phyloP scores from a whole-genome alignment of 352 stramenopile genomes.

The Globisporangium heterothallicum region DNA sequence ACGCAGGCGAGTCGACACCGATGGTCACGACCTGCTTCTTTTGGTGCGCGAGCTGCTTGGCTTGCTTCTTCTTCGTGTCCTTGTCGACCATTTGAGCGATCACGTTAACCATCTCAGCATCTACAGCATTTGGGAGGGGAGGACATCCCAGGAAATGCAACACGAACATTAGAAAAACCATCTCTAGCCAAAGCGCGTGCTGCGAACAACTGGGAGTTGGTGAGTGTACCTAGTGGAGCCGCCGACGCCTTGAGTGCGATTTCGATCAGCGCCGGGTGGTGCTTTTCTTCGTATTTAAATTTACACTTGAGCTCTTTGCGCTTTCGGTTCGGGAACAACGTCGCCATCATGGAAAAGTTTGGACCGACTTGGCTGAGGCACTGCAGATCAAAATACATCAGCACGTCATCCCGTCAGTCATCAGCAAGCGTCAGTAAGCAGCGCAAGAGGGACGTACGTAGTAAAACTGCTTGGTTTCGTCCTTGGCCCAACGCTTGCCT shows the following conservation, averaged over 20 bases:
- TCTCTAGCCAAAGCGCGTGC: no score
- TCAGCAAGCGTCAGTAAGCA: no score
- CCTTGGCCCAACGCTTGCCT: slow-evolving; percentile 64
- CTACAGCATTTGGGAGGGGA: slow-evolving; percentile 6
- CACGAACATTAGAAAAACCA: no score
- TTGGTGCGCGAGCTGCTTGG: slow-evolving; percentile 22
- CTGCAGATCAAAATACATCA: slow-evolving; percentile 13
- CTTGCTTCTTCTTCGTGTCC: slow-evolving; percentile 51
- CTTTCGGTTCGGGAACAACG: slow-evolving; percentile 75
- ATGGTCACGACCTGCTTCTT: slow-evolving; percentile 22
- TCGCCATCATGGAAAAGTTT: slow-evolving; percentile 87
- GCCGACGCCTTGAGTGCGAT: slow-evolving; percentile 69
- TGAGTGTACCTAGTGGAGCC: slow-evolving; percentile 40
- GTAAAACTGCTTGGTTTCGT: slow-evolving; percentile 87
- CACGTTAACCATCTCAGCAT: slow-evolving; percentile 78
- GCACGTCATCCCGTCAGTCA: no score
- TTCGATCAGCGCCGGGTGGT: slow-evolving; percentile 66
- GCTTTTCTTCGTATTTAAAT: slow-evolving; percentile 86
- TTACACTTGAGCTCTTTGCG: slow-evolving; percentile 84
- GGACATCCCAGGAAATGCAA: neutral
- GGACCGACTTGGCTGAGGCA: slow-evolving; percentile 77
- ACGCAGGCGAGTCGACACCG: slow-evolving; percentile 22
- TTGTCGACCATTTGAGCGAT: slow-evolving; percentile 78
- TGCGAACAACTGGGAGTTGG: neutral
- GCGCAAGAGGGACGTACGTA: slow-evolving; percentile 36